Evolutionary conservation across 768 basidiomycete species (phyloP).

Genomic region (Pleurotus djamor): DNA sequence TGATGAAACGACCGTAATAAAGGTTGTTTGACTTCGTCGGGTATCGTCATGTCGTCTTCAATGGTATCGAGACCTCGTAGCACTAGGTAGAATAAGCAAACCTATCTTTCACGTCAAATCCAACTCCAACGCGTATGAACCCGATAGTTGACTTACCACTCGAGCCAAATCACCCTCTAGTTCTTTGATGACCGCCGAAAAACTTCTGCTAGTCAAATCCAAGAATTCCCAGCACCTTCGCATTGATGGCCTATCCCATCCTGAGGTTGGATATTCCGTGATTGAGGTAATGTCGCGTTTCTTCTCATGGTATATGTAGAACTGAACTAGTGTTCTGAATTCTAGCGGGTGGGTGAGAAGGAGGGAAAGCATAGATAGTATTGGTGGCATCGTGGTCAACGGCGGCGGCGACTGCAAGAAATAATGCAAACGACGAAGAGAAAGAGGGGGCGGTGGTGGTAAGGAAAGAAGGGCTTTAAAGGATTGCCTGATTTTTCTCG

Average conservation of each 20-base stretch:
- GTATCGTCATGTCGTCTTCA: slow-evolving; percentile 97
- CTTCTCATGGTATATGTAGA: slow-evolving; percentile 76
- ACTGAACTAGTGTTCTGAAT: slow-evolving; percentile 81
- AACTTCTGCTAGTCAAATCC: slow-evolving; percentile 87
- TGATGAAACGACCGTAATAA: slow-evolving; percentile 81
- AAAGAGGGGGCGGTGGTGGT: background rate
- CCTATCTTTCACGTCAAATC: slow-evolving; percentile 39
- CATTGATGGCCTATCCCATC: slow-evolving; percentile 88
- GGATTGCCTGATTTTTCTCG: background rate
- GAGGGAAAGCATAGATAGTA: slow-evolving; percentile 55
- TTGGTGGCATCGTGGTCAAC: background rate
- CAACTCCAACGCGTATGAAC: background rate
- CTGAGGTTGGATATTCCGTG: slow-evolving; percentile 74
- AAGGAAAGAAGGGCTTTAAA: background rate
- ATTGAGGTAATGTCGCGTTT: slow-evolving; percentile 80
- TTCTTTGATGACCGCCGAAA: slow-evolving; percentile 92
- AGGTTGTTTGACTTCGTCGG: slow-evolving; percentile 83
- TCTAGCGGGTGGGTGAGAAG: slow-evolving; percentile 81
- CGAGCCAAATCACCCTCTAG: slow-evolving; percentile 93
- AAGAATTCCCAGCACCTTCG: slow-evolving; percentile 87
- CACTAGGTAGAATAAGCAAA: slow-evolving; percentile 94
- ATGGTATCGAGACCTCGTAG: slow-evolving; percentile 95
- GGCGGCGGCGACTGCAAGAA: background rate
- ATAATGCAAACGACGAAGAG: background rate
- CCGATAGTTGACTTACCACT: slow-evolving; percentile 56